Base-by-base conservation (phyloP, 495 filamentous ascomycete species). In the Parathielavia appendiculata region DNA sequence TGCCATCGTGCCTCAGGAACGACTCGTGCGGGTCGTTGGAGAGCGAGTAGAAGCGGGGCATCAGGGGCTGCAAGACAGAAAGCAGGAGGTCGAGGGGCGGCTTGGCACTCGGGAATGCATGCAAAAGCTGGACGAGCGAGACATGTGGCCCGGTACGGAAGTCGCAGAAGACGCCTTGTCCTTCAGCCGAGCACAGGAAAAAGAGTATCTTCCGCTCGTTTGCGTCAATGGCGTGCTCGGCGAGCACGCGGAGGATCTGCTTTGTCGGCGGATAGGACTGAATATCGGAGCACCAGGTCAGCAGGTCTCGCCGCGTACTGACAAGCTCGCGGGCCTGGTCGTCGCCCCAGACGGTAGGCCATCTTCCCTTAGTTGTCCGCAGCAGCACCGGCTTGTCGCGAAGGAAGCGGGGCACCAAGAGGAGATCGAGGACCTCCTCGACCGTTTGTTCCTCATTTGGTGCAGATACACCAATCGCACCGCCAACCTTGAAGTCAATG, bases 281-380 rank as follows among this genome's bases (percentile, higher is more conserved):
- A 50, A 97, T 82, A 69, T 98, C 93, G 14, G 87, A 84, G 70
- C 91, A 96, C 93, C 93, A 98, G 50, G 87, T 96, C 26, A 98
- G 76, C 17, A 98, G 77, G 70, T 96, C 93, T 11, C 93, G 79
- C 14, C 93, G 83, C 1, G 92, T 97, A 1, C 92, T 96, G 49
- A 89, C 79, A 20, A 98, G 72, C 62, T 92, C 85, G 41, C 95
- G 80, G 1, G 92, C 70, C 65, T 89, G 66, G 32, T 97, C 92
- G n/a, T 93, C 88, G 20, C 92, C 92, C 93, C 95, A 98, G 46
- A 98, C 93, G 11, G 93, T 97, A 2, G 93, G 93, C 93, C 93
- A 98, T 10, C 93, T 79, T 16, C 95, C 95, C 36, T 78, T 80
- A 22, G 77, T 82, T 3, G 93, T 98, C 63, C 83, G 82, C 40